A percentile compares a stretch with the other conserved stretches of the same genome.
Conservation (phyloP, 1,284 basidiomycete species). For the Irpex sp. region DNA sequence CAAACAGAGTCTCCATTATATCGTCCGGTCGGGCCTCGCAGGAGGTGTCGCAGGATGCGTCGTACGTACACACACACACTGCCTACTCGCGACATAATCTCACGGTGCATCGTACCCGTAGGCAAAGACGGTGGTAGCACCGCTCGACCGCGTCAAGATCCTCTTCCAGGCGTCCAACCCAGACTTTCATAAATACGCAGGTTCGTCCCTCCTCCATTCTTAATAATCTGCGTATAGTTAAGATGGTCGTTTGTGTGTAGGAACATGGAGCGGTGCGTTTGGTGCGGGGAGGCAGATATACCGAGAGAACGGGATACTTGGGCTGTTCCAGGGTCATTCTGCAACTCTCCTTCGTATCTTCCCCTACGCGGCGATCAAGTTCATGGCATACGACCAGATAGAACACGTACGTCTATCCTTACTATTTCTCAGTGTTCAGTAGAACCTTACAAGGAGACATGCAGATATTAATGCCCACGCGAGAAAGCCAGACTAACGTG, state of each 20-base stretch:
- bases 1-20: conserved; percentile 71
- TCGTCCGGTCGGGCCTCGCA: conserved; percentile 78
- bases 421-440: too few species aligned
- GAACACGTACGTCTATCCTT: conserved; percentile 51
- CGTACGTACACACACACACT: conserved; percentile 44
- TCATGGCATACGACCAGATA: conserved; percentile 93
- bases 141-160: conserved; percentile 97
- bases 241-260: conserved; percentile 30
- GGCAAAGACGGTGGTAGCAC: conserved; percentile 97
- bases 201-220: conserved; percentile 32
- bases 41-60: conserved; percentile 93
- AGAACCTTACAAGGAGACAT: too few species aligned
- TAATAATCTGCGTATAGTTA: background rate
- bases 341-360: conserved; percentile 85
- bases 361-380: conserved; percentile 97
- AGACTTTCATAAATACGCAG: conserved; percentile 91
- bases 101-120: conserved; percentile 25
- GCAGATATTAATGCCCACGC: conserved; percentile 79
- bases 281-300: conserved; percentile 83
- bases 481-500: conserved; percentile 70
- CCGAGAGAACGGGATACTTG: conserved; percentile 63
- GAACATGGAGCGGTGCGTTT: conserved; percentile 82
- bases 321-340: conserved; percentile 93
- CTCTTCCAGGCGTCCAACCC: conserved; percentile 97
- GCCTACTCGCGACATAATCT: background rate